Percentiles rank a stretch among this genome's conserved stretches.
Evolutionary conservation across 2,329 filamentous ascomycete genomes (phyloP).

Genomic region (Podosphaera xanthii): DNA sequence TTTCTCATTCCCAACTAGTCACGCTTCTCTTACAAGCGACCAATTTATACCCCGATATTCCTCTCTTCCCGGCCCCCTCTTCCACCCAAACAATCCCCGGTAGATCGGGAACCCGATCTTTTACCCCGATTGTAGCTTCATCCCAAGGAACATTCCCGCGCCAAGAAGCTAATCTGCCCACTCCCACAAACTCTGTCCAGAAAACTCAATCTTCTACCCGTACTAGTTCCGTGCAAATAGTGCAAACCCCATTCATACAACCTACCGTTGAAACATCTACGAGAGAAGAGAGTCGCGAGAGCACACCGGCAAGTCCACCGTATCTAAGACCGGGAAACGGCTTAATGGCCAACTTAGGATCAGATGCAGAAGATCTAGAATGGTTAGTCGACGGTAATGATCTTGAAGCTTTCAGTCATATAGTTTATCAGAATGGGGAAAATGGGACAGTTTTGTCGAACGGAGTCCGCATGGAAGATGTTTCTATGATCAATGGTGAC

Average conservation of each 20-base stretch:
- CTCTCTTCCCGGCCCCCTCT: conserved; percentile 29
- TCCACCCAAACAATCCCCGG: background rate
- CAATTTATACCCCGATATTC: conserved; percentile 37
- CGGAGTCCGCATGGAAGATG: background rate
- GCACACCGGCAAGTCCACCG: conserved; percentile 32
- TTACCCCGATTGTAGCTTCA: conserved; percentile 15
- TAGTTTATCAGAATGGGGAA: conserved; percentile 12
- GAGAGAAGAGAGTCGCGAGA: conserved; percentile 20
- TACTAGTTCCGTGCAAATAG: conserved; percentile 32
- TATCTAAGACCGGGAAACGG: conserved; percentile 42
- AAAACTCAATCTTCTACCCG: conserved; percentile 22
- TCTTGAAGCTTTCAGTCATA: conserved; percentile 16
- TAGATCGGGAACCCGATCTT: conserved; percentile 5
- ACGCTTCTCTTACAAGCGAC: conserved; percentile 39
- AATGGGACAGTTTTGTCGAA: background rate
- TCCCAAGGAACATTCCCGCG: conserved; percentile 17
- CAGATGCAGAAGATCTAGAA: conserved; percentile 33
- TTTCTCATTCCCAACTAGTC: conserved; percentile 38
- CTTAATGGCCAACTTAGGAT: conserved; percentile 26
- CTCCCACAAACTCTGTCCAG: conserved; percentile 20
- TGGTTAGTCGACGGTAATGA: conserved; percentile 34
- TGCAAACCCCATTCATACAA: conserved; percentile 6
- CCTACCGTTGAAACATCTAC: conserved; percentile 4
- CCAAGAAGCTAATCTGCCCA: conserved; percentile 18
- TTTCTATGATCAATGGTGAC: background rate